Base-by-base conservation (phyloP, 2,329 filamentous ascomycete species). In the Dothistroma pini region DNA sequence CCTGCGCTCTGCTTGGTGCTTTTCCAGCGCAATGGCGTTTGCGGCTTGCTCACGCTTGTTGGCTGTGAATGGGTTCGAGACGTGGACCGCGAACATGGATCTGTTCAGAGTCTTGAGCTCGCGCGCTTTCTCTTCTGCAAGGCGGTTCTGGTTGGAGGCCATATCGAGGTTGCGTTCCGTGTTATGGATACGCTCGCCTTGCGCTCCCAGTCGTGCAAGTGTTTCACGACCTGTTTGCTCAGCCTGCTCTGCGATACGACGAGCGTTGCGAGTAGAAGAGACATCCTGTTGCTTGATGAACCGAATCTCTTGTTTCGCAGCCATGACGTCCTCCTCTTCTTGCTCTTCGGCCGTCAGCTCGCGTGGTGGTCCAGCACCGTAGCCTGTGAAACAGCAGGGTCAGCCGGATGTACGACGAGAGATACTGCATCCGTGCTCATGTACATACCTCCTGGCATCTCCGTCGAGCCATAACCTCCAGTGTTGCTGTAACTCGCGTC, bases 21-120 rank as follows among this genome's bases (percentile, higher is more conserved):
- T 87, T 51, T 88, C 85, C 70, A 96, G 79, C 50, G 90, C 83
- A 58, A 85, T 81, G 55, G 88, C 81, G 66, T 95, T 90, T 47
- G 85, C 83, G 60, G 84, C 85, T 58, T 71, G 64, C 50, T 69
- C 69, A 50, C 88, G 84, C 66, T 83, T 84, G 64, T 84, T 86
- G 14, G 85, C 86, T 0, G 90, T 95, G 73, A 96, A 80, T 5
- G 78, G 78, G 64, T 78, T 77, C 38, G 68, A 68, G 29, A 74
- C 71, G 63, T 76, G 72, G 50, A 75, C 71, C 48, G 90, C 89
- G 71, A 96, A 96, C 91, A 97, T 96, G 79, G 88, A 92, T 64
- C 89, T 83, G 76, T 97, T 96, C 54, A 96, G 80, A 0, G 85
- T 90, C 79, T 93, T 93, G 41, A 97, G 80, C 72, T 96, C 91